Conservation (phyloP, 352 stramenopile genomes). For the Globisporangium rhizosaccharum region DNA sequence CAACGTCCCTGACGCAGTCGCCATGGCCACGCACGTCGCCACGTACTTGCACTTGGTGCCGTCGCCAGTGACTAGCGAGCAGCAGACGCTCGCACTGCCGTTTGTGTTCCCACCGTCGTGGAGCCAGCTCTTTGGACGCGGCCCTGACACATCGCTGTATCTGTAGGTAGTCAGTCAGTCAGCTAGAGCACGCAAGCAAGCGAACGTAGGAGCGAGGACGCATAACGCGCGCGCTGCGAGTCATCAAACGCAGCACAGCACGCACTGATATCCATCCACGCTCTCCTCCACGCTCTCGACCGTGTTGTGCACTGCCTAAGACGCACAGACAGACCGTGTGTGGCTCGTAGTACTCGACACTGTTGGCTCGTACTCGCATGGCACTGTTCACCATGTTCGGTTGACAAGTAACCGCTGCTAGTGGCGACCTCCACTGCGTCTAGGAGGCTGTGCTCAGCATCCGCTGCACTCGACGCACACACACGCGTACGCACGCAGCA, state of each 20-base stretch:
- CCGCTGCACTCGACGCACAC: no score
- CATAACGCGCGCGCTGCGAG: background rate
- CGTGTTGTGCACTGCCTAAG: no score
- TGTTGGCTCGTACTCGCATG: no score
- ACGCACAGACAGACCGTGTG: no score
- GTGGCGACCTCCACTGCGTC: no score
- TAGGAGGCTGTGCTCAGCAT: no score
- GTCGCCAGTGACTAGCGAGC: background rate
- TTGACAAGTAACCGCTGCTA: no score
- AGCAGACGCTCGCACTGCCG: constrained; percentile 14
- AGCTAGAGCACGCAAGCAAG: background rate
- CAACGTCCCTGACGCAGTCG: constrained; percentile 68
- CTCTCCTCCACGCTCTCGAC: no score
- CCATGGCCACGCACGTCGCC: constrained; percentile 46
- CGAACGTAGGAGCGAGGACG: no score
- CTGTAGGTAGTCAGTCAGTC: constrained; percentile 23
- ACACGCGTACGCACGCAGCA: background rate
- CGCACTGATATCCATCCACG: no score
- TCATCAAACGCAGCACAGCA: background rate
- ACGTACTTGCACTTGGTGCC: constrained; percentile 29
- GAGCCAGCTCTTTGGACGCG: constrained; percentile 60
- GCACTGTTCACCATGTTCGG: no score
- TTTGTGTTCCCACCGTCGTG: constrained; percentile 55
- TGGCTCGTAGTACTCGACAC: no score
- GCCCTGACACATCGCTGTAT: constrained; percentile 47